Evolutionary conservation across 768 basidiomycete genomes (phyloP), one percentile per base, ranked within the genome.

Genomic region (Termitomyces sp.): DNA sequence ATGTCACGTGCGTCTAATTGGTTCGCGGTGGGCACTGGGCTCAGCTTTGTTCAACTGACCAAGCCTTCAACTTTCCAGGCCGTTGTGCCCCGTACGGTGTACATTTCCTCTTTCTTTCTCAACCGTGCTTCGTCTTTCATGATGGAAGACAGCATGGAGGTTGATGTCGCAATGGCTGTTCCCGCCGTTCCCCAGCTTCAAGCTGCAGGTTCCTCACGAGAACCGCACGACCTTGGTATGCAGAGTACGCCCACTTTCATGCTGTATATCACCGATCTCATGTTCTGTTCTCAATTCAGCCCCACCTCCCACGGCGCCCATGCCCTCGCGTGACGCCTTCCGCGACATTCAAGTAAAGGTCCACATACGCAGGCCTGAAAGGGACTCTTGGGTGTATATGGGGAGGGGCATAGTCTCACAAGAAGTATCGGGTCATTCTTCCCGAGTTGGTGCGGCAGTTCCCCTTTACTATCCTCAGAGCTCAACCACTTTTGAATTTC

Each of bases 301-400:
- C 26, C 59, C 60, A 28, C 59, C 60, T 54, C 61, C 65, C 30
- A 64, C 58, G 48, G 61, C 61, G 22, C 65, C 64, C 32, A 56
- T 67, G 60, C 63, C 67, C 60, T 59, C 75, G 58, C 82, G 82
- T 57, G 85, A 87, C 64, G 76, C 70, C 56, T 88, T 90, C 66
- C 83, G 86, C 54, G 90, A 92, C 58, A 81, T 92, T 58, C 82
- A 88, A 58, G 91, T 92, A 58, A 92, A 92, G 69, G 89, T 93
- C 20, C 91, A 92, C 65, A 87, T 91, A 63, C 80, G 91, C 61
- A 77, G 84, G 63, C 86, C 90, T 36, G 90, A 91, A 56, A 83
- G 76, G 66, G 91, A 92, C 69, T 80, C 86, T 18, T 92, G 91
- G 91, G 75, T 82, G 28, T 93, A 92, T 64, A 79, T 92, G 51